Evolutionary conservation across 2,329 filamentous ascomycete genomes (phyloP).

Genomic region (Rosellinia necatrix): DNA sequence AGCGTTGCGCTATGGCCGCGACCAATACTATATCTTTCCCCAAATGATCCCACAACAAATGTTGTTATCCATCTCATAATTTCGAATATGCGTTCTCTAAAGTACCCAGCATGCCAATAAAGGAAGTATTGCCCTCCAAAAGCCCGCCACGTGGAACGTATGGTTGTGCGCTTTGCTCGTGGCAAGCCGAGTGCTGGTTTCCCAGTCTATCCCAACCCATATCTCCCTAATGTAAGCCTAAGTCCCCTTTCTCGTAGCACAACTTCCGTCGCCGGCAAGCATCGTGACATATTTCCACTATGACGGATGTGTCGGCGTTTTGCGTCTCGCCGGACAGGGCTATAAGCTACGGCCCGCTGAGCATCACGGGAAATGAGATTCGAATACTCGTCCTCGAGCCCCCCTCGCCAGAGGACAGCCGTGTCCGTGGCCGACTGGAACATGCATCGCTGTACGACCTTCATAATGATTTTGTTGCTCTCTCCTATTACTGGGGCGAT

Average conservation of each 20-base stretch:
- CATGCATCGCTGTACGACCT: conserved; percentile 18
- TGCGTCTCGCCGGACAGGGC: conserved; percentile 12
- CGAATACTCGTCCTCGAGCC: conserved; percentile 24
- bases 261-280: too few species aligned
- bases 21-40: not conserved
- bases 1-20: too few species aligned
- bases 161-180: conserved; percentile 3
- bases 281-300: not conserved
- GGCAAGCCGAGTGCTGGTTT: conserved; percentile 2
- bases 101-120: not conserved
- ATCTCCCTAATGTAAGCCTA: not conserved
- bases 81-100: not conserved
- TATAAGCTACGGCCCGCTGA: conserved; percentile 20
- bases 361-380: conserved; percentile 17
- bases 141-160: conserved; percentile 24
- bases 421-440: conserved; percentile 17
- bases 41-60: not conserved
- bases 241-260: not conserved
- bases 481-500: conserved; percentile 26
- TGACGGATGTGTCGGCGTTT: conserved; percentile 19
- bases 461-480: conserved; percentile 23
- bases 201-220: not conserved
- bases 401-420: not conserved
- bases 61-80: not conserved
- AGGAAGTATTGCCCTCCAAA: conserved; percentile 6